phyloP scores from a whole-genome alignment of 2,329 filamentous ascomycete species.

The Aspergillus brasiliensis region DNA sequence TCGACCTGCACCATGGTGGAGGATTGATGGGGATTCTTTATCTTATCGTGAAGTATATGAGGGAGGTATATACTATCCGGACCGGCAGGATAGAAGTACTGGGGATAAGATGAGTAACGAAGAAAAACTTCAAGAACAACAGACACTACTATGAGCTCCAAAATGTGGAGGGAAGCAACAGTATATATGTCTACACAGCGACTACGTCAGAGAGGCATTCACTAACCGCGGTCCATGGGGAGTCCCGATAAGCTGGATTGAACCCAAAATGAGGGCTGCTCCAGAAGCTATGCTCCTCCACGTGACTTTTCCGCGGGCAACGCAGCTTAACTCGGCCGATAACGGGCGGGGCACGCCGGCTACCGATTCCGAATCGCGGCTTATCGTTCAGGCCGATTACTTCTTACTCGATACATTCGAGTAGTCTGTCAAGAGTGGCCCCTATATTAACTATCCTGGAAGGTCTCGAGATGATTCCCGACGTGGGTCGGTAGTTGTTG shows the following conservation, averaged over 20 bases:
- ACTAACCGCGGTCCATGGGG: constrained; percentile 28
- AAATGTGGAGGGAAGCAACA: not conserved
- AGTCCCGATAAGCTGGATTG: constrained; percentile 1
- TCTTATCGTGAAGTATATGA: not conserved
- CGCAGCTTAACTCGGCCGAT: constrained; percentile 19
- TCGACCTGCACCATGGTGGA: constrained; percentile 69
- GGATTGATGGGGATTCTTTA: not conserved
- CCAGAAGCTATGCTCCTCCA: not conserved
- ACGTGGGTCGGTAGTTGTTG: not conserved
- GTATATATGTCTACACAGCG: constrained; percentile 5
- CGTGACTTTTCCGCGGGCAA: constrained; percentile 28
- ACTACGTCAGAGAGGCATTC: constrained; percentile 11
- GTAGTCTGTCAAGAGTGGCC: not conserved
- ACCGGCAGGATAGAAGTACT: too few species aligned
- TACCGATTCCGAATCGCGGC: not conserved
- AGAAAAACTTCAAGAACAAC: not conserved
- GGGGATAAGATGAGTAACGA: too few species aligned
- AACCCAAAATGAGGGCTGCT: constrained; percentile 2
- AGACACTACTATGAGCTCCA: not conserved
- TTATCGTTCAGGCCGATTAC: too few species aligned
- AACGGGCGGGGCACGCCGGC: constrained; percentile 4
- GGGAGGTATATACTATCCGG: too few species aligned
- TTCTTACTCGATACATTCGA: not conserved
- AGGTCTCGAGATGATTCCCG: not conserved
- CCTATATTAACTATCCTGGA: not conserved